Base-by-base conservation (phyloP, 208 protist genomes). In the Wallacemonas sp. region DNA sequence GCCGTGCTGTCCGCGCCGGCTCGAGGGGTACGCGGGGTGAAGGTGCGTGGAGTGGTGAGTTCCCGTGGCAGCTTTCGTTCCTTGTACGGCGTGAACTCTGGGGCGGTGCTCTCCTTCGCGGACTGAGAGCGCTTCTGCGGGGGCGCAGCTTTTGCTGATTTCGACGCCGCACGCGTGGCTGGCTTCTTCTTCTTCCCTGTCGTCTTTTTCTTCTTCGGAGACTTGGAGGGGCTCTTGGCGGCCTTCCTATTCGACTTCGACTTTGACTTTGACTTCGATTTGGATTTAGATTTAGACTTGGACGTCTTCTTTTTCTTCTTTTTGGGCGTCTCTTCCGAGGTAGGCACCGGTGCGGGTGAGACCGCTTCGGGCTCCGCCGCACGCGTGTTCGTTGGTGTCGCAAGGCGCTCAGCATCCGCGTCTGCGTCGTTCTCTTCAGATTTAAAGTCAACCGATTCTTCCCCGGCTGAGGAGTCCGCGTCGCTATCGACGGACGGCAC, bases 11-110 rank as follows among this genome's bases (percentile, higher is more conserved):
- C 68, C 36, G 64, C 73, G 2, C 74, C 74, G 4, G 74, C 62
- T 8, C 78, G 78, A 8, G 70, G 74, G 22, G 74, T 63, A 62
- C 75, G 78, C 26, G 49, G 44, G 14, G 44, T 62, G 70, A 70
- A 80, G 51, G 58, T 19, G 27, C 79, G 75, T n/a, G 75, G 71
- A 6, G 70, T 79, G 36, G 59, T 60, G 30, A 85, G 62, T 38
- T 66, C 28, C 33, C 45, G 4, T 2, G 79, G 71, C 17, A 85
- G 61, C n/a, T 54, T 15, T 15, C 51, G 3, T 30, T 62, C 45
- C 31, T 54, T 33, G 36, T 30, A 45, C 56, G 39, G 21, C 3
- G 33, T 34, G 56, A 49, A 42, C 38, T 12, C 39, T 21, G 56
- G 21, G 8, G 47, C 47, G 21, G 14, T 26, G 26, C 24, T 55